Base-by-base conservation (phyloP, 805 yeast species). In the Suhomyces sp. region DNA sequence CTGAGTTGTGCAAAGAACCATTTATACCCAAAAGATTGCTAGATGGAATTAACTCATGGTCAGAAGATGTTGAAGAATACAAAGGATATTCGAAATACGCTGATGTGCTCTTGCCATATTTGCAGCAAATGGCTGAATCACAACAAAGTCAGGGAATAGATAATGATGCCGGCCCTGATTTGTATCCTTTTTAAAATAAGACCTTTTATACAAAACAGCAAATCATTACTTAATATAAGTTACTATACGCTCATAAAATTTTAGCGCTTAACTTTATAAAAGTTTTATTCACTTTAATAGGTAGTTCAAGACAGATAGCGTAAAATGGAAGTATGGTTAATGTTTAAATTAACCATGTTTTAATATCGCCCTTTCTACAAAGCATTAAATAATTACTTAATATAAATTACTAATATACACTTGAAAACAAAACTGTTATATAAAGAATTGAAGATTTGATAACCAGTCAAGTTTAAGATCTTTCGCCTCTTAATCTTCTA, bases 401-500 rank as follows among this genome's bases (percentile, higher is more conserved):
- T 42, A 53, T 53, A 49, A 52, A 53, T 53, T 53, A 49, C 55
- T 53, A 53, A 49, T 53, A 53, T 53, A 53, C 55, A 52, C 50
- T 47, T 36, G 40, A 23, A 52, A 52, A 45, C 53, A 44, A 51
- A 53, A 56, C 41, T 46, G 48, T 22, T 42, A 23, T 23, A 46
- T 24, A 19, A 38, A 49, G 55, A 55, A 55, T 50, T 55, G 53
- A 52, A 55, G 24, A 17, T 36, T 23, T 48, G 41, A 46, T 27
- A 42, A 46, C 42, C 42, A 38, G 24, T 19, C 46, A 24, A 35
- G 49, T 57, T 57, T 84, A 88, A 63, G 93, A 83, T 86, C 94
- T 87, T 81, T 88, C 96, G 77, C 97, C 98, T 80, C 97, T 87
- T 74, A 93, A 85, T 82, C 98, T 88, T 82, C 97, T 88, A 63